Conservation (phyloP, 768 basidiomycete genomes). For the Leccinum variicolor region DNA sequence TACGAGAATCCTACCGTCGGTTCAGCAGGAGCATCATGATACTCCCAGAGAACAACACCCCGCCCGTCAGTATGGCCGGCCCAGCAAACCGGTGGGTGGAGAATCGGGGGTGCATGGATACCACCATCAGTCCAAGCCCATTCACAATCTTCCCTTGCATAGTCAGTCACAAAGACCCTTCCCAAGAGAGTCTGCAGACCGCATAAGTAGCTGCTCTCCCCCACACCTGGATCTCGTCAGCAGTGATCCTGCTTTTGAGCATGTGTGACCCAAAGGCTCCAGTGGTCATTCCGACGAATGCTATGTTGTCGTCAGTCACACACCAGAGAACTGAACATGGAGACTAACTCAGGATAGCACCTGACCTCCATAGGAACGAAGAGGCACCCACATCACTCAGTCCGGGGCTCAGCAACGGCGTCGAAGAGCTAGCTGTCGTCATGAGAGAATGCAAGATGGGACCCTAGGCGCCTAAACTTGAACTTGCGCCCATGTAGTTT, state of each 20-base stretch:
- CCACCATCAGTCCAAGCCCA: slow-evolving; percentile 58
- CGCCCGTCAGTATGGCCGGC: slow-evolving; percentile 58
- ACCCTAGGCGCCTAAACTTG: neutral
- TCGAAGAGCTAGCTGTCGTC: neutral
- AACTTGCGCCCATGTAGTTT: neutral
- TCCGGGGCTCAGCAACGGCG: slow-evolving; percentile 21
- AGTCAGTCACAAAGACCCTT: slow-evolving; percentile 7
- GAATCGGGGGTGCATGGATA: slow-evolving; percentile 64
- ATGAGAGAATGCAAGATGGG: neutral
- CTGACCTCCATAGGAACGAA: slow-evolving; percentile 40
- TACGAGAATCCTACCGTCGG: slow-evolving; percentile 29
- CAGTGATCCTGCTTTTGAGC: slow-evolving; percentile 47
- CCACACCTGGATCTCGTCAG: slow-evolving; percentile 58
- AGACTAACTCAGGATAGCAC: slow-evolving; percentile 39
- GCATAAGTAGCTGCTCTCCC: slow-evolving; percentile 60
- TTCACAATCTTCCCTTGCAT: slow-evolving; percentile 53
- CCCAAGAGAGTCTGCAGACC: slow-evolving; percentile 36
- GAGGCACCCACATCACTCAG: slow-evolving; percentile 10
- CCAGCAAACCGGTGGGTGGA: slow-evolving; percentile 60
- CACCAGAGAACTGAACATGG: neutral
- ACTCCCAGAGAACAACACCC: slow-evolving; percentile 59
- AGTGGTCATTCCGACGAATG: slow-evolving; percentile 48
- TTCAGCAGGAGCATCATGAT: slow-evolving; percentile 55
- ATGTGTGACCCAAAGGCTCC: slow-evolving; percentile 73
- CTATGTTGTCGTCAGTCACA: slow-evolving; percentile 20